Evolutionary conservation across 306 rosid species (phyloP).

Genomic region (Vigna hirtella): DNA sequence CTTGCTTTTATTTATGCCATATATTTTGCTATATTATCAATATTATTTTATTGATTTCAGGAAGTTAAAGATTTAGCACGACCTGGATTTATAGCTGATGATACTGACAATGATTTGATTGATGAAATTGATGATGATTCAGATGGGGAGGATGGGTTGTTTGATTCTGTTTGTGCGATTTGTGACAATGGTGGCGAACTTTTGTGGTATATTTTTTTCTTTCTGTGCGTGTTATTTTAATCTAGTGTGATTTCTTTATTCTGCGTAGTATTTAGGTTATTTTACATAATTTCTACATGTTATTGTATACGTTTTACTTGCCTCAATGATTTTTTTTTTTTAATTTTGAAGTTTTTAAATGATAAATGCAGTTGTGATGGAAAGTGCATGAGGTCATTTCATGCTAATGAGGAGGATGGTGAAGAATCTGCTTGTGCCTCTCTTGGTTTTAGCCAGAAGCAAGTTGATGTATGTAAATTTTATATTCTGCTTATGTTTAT

Average conservation of each 20-base stretch:
- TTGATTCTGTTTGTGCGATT: constrained; percentile 84
- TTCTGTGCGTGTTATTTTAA: neutral
- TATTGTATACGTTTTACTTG: neutral
- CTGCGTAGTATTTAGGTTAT: neutral
- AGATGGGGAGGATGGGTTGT: constrained; percentile 66
- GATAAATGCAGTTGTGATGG: constrained; percentile 83
- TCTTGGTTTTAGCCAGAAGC: constrained; percentile 71
- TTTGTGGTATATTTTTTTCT: constrained; percentile 59
- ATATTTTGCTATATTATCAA: constrained; percentile 33
- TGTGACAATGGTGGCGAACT: constrained; percentile 93
- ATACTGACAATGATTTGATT: constrained; percentile 53
- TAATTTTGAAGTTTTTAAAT: constrained; percentile 18
- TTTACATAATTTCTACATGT: constrained; percentile 14
- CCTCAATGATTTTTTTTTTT: constrained; percentile 14
- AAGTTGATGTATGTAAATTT: constrained; percentile 75
- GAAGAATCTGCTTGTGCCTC: constrained; percentile 67
- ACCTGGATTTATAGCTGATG: constrained; percentile 76
- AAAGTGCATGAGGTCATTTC: constrained; percentile 92
- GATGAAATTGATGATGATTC: constrained; percentile 65
- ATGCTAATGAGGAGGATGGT: constrained; percentile 70
- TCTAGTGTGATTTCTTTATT: constrained; percentile 18
- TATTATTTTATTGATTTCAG: constrained; percentile 53
- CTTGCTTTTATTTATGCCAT: constrained; percentile 19
- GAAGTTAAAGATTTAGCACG: constrained; percentile 60
- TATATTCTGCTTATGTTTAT: constrained; percentile 28